Percentiles rank a stretch among this genome's conserved stretches.
Evolutionary conservation across 495 filamentous ascomycete genomes (phyloP).

Genomic region (Penicillium canescens): DNA sequence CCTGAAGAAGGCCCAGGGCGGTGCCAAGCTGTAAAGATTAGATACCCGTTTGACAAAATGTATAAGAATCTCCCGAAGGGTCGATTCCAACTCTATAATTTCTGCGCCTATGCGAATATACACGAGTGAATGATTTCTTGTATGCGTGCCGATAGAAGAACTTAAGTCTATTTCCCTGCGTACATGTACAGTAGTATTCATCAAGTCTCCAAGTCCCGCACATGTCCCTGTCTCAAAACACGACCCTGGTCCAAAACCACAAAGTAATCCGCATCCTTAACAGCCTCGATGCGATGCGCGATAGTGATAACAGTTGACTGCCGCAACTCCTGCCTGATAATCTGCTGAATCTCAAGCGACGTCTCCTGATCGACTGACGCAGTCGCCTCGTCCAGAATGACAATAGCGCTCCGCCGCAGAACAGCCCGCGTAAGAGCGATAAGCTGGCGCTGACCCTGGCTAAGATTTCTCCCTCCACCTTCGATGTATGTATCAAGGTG

Average conservation of each 20-base stretch:
- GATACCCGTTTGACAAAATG: conserved; percentile 32
- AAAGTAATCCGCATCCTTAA: conserved; percentile 73
- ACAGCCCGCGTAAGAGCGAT: conserved; percentile 61
- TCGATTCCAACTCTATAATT: conserved; percentile 61
- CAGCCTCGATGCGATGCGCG: conserved; percentile 79
- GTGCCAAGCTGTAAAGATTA: conserved; percentile 75
- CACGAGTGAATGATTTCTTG: background rate
- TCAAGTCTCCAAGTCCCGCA: conserved; percentile 20
- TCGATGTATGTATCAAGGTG: conserved; percentile 55
- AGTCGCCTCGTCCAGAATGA: conserved; percentile 81
- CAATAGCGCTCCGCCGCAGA: conserved; percentile 56
- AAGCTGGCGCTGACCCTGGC: conserved; percentile 62
- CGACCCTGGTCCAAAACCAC: conserved; percentile 68
- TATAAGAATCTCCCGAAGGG: background rate
- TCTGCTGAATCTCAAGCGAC: conserved; percentile 72
- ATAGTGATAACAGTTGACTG: conserved; percentile 85
- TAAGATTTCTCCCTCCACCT: conserved; percentile 58
- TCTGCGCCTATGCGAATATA: conserved; percentile 59
- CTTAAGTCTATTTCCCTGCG: conserved; percentile 11
- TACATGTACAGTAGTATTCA: conserved; percentile 36
- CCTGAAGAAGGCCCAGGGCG: conserved; percentile 83
- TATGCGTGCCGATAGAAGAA: conserved; percentile 15
- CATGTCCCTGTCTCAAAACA: conserved; percentile 40
- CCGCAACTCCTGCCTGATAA: conserved; percentile 71
- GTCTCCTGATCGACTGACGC: conserved; percentile 80